Evolutionary conservation across 1,284 basidiomycete species (phyloP).

Genomic region (Austroboletus novae-zelandiae): DNA sequence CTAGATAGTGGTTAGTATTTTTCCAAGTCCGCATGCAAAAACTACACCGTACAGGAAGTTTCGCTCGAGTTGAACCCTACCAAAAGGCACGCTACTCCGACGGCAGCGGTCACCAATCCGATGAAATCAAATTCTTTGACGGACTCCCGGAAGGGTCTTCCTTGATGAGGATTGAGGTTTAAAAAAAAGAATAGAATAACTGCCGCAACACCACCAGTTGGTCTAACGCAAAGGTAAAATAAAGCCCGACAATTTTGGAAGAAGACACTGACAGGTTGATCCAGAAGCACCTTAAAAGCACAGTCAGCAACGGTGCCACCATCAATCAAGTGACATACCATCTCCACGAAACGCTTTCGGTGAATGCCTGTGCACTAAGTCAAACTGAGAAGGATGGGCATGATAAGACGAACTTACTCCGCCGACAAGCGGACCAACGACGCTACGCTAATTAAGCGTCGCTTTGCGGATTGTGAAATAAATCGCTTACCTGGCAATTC

Average conservation of each 20-base stretch:
- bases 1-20: conserved; percentile 12
- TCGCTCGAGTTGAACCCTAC: conserved; percentile 35
- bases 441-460: conserved; percentile 7
- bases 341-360: conserved; percentile 13
- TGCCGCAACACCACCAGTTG: conserved; percentile 45
- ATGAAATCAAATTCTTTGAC: conserved; percentile 46
- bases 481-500: conserved; percentile 38
- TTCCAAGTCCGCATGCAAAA: not conserved
- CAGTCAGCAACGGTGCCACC: not conserved
- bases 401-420: conserved; percentile 22
- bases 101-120: conserved; percentile 45
- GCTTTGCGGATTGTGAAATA: not conserved
- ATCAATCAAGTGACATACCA: conserved; percentile 25
- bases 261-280: conserved; percentile 33
- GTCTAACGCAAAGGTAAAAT: conserved; percentile 20
- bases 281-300: conserved; percentile 33
- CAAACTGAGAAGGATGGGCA: not conserved
- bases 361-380: too few species aligned
- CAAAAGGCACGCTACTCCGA: conserved; percentile 48
- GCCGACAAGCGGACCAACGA: conserved; percentile 45
- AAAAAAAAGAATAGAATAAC: conserved; percentile 33
- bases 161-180: conserved; percentile 34
- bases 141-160: conserved; percentile 32
- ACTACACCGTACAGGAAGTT: conserved; percentile 20
- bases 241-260: not conserved